A percentile compares a stretch with the other conserved stretches of the same genome.
Evolutionary conservation across 805 yeast species (phyloP).

Genomic region (Hanseniaspora clermontiae): DNA sequence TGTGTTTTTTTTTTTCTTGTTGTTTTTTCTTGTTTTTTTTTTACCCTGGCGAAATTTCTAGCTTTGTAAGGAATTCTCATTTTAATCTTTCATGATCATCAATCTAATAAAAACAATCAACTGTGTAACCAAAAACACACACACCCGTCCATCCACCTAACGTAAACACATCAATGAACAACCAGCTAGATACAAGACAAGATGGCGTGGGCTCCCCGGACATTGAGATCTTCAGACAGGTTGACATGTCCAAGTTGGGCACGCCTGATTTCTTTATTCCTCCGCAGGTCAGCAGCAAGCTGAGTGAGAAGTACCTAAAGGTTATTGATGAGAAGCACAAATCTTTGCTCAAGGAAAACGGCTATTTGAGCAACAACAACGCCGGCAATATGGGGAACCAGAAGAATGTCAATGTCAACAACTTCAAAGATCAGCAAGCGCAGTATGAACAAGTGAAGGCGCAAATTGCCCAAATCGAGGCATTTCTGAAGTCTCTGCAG

Average conservation of each 20-base stretch:
- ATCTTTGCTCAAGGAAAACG: slow-evolving; percentile 8
- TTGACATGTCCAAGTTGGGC: slow-evolving; percentile 11
- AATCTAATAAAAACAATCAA: too few relatives aligned
- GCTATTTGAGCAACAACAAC: neutral
- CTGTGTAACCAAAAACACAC: too few relatives aligned
- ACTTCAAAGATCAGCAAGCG: neutral
- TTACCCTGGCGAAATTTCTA: too few relatives aligned
- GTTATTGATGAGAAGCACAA: slow-evolving; percentile 9
- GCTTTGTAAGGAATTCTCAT: too few relatives aligned
- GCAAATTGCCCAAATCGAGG: slow-evolving; percentile 4
- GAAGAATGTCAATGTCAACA: neutral
- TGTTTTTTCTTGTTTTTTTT: too few relatives aligned
- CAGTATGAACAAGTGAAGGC: slow-evolving; percentile 4
- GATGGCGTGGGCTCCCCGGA: slow-evolving; percentile 3
- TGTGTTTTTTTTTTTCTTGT: too few relatives aligned
- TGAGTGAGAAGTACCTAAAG: slow-evolving; percentile 6
- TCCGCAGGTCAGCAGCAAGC: slow-evolving; percentile 8
- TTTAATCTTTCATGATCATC: too few relatives aligned
- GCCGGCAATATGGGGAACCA: neutral
- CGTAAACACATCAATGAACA: neutral
- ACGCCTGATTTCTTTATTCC: slow-evolving; percentile 11
- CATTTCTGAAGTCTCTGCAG: slow-evolving; percentile 2
- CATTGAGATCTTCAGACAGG: slow-evolving; percentile 11
- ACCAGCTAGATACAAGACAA: neutral
- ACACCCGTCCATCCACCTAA: too few relatives aligned